Percentiles rank a stretch among this genome's conserved stretches.
Conservation (phyloP, 2,329 filamentous ascomycete species). For the Rutstroemia sp. region DNA sequence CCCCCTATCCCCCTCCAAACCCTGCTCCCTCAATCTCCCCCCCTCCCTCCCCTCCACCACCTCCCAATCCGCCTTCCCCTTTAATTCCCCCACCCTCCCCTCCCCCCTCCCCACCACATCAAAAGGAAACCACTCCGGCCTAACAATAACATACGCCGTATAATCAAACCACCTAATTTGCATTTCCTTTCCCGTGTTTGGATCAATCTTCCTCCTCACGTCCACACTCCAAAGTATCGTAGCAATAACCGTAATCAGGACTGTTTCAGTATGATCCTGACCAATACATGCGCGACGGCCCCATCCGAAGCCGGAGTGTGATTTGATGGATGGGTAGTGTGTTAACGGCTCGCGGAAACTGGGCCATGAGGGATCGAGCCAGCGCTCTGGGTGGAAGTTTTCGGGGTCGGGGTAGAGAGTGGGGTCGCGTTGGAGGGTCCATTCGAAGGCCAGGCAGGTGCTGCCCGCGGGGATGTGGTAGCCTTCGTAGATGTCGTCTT, state of each 20-base stretch:
- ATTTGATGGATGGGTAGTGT: slow-evolving; percentile 28
- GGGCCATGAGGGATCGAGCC: slow-evolving; percentile 14
- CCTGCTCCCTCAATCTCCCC: neutral
- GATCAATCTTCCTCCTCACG: neutral
- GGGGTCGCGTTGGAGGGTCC: slow-evolving; percentile 27
- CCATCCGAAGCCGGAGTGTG: slow-evolving; percentile 43
- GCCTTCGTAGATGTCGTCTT: slow-evolving; percentile 46
- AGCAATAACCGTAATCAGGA: neutral
- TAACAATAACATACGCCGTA: slow-evolving; percentile 3
- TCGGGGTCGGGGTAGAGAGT: slow-evolving; percentile 34
- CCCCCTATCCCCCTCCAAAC: neutral
- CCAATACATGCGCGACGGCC: slow-evolving; percentile 45
- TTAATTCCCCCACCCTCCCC: neutral
- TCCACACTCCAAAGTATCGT: slow-evolving; percentile 3
- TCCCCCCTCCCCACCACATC: neutral
- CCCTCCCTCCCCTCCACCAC: slow-evolving; percentile 2
- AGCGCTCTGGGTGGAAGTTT: slow-evolving; percentile 34
- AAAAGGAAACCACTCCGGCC: slow-evolving; percentile 7
- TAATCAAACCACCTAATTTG: slow-evolving; percentile 3
- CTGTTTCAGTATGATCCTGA: slow-evolving; percentile 38
- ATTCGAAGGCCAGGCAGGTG: slow-evolving; percentile 31
- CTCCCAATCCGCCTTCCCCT: neutral
- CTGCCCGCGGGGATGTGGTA: slow-evolving; percentile 16
- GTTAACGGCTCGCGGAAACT: slow-evolving; percentile 37
- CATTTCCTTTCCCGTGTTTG: neutral